These are phyloP conservation scores for Lentinus polychrous DNA, from an alignment of 1,284 basidiomycete genomes.

Conservation along the genomic window DNA sequence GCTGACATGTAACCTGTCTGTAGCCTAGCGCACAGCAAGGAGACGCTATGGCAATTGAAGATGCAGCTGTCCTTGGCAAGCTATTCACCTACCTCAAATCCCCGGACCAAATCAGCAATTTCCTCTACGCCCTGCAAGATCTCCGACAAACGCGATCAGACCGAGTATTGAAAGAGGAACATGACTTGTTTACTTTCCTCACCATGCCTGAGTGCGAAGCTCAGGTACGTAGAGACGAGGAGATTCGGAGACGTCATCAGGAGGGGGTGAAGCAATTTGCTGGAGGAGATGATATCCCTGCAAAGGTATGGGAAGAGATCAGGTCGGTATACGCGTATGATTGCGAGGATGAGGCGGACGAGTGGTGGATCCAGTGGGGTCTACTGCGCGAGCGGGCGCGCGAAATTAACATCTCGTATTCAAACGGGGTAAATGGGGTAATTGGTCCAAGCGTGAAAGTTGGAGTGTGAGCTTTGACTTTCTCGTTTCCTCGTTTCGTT, in stretches of 20 bases:
- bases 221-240: conserved; percentile 12
- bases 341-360: conserved; percentile 29
- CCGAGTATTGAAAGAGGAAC: conserved; percentile 12
- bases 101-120: conserved; percentile 42
- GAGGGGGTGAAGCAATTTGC: conserved; percentile 9
- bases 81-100: conserved; percentile 47
- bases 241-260: conserved; percentile 12
- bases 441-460: no score
- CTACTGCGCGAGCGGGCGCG: conserved; percentile 24
- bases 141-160: conserved; percentile 25
- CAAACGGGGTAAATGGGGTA: no score
- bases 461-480: no score
- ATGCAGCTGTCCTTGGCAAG: conserved; percentile 48
- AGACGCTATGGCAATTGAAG: conserved; percentile 45
- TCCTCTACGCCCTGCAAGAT: conserved; percentile 48
- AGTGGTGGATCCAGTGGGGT: conserved; percentile 33
- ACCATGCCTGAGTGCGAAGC: conserved; percentile 9
- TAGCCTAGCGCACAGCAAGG: conserved; percentile 49
- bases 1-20: not conserved
- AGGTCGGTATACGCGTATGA: conserved; percentile 27
- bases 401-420: not conserved
- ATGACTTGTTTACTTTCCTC: conserved; percentile 15
- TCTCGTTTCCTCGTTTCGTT: no score
- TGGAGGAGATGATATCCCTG: conserved; percentile 12
- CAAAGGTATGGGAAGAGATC: conserved; percentile 18